phyloP scores from a whole-genome alignment of 2,329 filamentous ascomycete species.

The Cladorrhinum sp. region DNA sequence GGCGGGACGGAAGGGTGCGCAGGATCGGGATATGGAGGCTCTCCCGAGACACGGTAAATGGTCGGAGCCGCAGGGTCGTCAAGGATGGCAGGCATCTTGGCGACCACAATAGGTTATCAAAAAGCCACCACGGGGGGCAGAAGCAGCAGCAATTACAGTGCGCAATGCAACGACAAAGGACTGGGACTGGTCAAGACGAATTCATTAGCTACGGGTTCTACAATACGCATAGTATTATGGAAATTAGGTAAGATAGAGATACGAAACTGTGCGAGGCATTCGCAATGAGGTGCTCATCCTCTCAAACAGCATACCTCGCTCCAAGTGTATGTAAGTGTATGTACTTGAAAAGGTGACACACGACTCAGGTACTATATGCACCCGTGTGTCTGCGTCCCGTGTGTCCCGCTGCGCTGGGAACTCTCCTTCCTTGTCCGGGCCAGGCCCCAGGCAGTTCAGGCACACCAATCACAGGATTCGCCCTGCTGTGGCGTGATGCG shows the following conservation, averaged over 20 bases:
- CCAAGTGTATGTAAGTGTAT: not conserved
- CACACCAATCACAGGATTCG: slow-evolving; percentile 24
- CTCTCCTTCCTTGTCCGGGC: not conserved
- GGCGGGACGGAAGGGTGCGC: slow-evolving; percentile 62
- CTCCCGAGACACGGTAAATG: slow-evolving; percentile 67
- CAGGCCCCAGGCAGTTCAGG: slow-evolving; percentile 6
- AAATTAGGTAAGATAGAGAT: not conserved
- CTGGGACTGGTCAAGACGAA: not conserved
- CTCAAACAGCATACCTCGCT: not conserved
- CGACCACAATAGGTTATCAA: not conserved
- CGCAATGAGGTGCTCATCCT: not conserved
- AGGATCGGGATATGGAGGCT: slow-evolving; percentile 61
- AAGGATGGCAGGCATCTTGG: slow-evolving; percentile 71
- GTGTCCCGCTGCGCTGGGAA: slow-evolving; percentile 2
- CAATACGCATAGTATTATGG: not conserved
- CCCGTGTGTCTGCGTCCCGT: slow-evolving; percentile 6
- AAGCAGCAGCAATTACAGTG: not conserved
- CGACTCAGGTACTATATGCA: slow-evolving; percentile 19
- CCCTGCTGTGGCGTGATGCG: slow-evolving; percentile 21
- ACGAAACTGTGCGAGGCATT: not conserved
- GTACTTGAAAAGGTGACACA: not conserved
- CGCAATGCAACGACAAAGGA: not conserved
- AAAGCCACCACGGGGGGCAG: not conserved
- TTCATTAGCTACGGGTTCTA: not conserved
- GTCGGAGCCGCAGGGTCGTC: slow-evolving; percentile 71